phyloP scores from a whole-genome alignment of 139 green algal species.

The Asterochloris sp. region DNA sequence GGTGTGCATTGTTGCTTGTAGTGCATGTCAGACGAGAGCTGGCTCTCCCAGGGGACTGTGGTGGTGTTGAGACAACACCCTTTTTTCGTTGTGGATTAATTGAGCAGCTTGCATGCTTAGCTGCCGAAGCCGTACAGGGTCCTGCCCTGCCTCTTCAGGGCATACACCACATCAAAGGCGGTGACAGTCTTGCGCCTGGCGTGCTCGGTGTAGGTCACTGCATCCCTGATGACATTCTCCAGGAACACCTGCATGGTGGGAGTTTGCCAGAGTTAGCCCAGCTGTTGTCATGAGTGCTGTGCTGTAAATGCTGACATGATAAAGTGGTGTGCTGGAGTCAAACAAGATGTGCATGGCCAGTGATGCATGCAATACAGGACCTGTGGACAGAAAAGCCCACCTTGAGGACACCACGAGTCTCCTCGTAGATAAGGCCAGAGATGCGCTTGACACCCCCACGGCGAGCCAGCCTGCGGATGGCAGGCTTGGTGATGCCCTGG shows the following conservation, averaged over 20 bases:
- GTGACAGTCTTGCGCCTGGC: slow-evolving; percentile 94
- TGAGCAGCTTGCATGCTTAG: slow-evolving; percentile 41
- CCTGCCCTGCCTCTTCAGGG: slow-evolving; percentile 91
- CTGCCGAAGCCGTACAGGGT: slow-evolving; percentile 96
- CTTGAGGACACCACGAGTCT: slow-evolving; percentile 58
- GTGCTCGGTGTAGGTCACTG: slow-evolving; percentile 97
- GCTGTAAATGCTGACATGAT: no score
- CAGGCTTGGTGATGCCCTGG: slow-evolving; percentile 86
- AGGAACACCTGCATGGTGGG: slow-evolving; percentile 90
- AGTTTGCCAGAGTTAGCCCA: not conserved
- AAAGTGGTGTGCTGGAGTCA: slow-evolving; percentile 35
- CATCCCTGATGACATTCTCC: slow-evolving; percentile 88
- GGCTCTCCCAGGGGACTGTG: not conserved
- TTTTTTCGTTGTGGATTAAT: not conserved
- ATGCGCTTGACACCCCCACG: slow-evolving; percentile 80
- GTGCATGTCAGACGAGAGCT: no score
- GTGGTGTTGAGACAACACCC: slow-evolving; percentile 24
- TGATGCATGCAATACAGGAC: slow-evolving; percentile 72
- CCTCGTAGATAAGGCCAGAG: slow-evolving; percentile 88
- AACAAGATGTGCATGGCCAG: slow-evolving; percentile 86
- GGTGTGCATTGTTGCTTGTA: no score
- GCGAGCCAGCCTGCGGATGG: slow-evolving; percentile 78
- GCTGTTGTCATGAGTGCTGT: slow-evolving; percentile 42
- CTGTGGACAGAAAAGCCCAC: slow-evolving; percentile 68
- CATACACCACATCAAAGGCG: slow-evolving; percentile 93